Evolutionary conservation across 768 basidiomycete species (phyloP), one percentile per base, ranked within the genome.

Genomic region (Boletus rufocinnamomeus): DNA sequence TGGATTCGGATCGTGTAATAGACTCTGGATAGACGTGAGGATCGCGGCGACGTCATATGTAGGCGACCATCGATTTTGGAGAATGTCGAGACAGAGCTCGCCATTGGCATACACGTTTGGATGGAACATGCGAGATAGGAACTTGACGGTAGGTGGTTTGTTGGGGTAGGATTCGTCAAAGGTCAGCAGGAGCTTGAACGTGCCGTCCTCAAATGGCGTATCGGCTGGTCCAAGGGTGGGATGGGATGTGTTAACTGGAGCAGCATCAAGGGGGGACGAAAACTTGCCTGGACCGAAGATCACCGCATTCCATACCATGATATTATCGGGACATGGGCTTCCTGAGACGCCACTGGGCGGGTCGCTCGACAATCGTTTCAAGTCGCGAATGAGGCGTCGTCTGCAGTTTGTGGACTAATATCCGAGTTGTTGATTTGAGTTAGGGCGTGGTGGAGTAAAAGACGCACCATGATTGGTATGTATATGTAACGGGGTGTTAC

Each of bases 281-380:
- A 19, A 76, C 88, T 69, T 58, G 95, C 96, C 89, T 75, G 97
- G 97, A 3, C 97, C 97, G 70, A 99, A 98, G 62, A 99, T 99
- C 57, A 99, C 97, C 2, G 97, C 97, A 68, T 99, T 99, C 97
- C 97, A 99, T 17, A 98, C 82, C 94, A 98, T 97, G 74, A 99
- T 97, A 73, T 98, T 98, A 72, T 98, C 97, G 3, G 93, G 88
- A 70, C 93, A 95, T 70, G 97, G 96, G 68, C 93, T 95, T 16
- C 96, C 97, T 5, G 93, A 95, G 64, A 99, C 94, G 7, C 97
- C 97, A 53, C 91, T 88, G 0, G 97, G 97, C 5, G 96, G 95
- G 70, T 98, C 97, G 25, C 87, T 88, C 47, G 93, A 93, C 45
- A 99, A 83, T 27, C 93, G 84, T 77, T 97, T 98, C 78, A 99